Conservation (phyloP, 1,139 yeast genomes). For the Taiozyma sp. region DNA sequence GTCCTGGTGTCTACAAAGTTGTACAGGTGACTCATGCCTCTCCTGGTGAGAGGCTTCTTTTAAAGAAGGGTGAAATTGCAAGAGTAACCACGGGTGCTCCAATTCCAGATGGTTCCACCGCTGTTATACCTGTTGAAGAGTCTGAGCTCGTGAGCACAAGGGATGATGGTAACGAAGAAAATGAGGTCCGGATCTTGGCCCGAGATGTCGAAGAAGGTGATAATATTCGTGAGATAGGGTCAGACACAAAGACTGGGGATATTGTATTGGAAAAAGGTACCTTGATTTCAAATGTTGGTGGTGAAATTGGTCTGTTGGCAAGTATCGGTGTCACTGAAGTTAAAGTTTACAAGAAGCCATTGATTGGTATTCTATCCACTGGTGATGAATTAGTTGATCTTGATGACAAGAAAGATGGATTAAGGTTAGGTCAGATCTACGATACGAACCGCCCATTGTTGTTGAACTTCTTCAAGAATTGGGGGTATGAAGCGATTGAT, state of each 20-base stretch:
- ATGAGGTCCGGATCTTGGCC: conserved; percentile 31
- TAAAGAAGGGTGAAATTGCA: conserved; percentile 31
- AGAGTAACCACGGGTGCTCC: conserved; percentile 51
- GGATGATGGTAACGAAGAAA: conserved; percentile 34
- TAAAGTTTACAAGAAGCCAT: conserved; percentile 35
- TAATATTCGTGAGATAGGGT: conserved; percentile 40
- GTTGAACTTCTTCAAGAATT: conserved; percentile 27
- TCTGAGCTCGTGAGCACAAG: conserved; percentile 31
- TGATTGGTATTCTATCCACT: conserved; percentile 41
- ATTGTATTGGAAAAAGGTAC: conserved; percentile 32
- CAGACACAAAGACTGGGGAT: conserved; percentile 35
- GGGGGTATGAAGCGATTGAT: conserved; percentile 33
- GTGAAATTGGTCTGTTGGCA: conserved; percentile 41
- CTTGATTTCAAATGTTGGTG: conserved; percentile 34
- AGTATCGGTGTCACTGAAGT: conserved; percentile 35
- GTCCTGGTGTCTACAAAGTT: conserved; percentile 38
- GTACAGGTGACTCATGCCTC: conserved; percentile 38
- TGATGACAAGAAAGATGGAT: conserved; percentile 2
- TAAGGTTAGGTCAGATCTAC: conserved; percentile 37
- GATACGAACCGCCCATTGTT: conserved; percentile 44
- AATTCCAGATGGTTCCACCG: conserved; percentile 42
- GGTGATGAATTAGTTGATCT: conserved; percentile 43
- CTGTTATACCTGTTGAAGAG: conserved; percentile 49
- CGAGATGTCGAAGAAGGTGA: conserved; percentile 32
- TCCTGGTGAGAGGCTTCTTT: conserved; percentile 17